A percentile compares a stretch with the other conserved stretches of the same genome.
phyloP scores from a whole-genome alignment of 2,329 filamentous ascomycete genomes.

The Coniochaeta prunicola region DNA sequence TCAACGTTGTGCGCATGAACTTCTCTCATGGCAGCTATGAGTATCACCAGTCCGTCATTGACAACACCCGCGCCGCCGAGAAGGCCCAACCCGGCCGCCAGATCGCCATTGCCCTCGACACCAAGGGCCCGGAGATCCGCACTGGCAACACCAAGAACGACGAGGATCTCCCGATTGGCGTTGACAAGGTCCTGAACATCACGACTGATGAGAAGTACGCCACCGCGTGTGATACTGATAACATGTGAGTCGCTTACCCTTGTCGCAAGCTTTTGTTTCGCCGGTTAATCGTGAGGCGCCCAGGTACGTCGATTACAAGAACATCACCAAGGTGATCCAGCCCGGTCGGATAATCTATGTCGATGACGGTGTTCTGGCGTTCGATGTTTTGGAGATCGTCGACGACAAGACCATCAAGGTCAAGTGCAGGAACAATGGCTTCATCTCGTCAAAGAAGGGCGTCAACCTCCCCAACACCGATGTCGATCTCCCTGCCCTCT shows the following conservation, averaged over 20 bases:
- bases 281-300: too few species aligned
- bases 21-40: constrained; percentile 93
- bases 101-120: constrained; percentile 87
- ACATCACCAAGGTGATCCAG: constrained; percentile 97
- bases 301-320: constrained; percentile 98
- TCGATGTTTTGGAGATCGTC: constrained; percentile 81
- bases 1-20: constrained; percentile 99
- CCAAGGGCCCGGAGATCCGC: constrained; percentile 56
- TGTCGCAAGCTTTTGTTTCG: neutral
- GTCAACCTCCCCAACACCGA: constrained; percentile 99
- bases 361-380: constrained; percentile 95
- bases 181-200: constrained; percentile 83
- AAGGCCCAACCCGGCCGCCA: constrained; percentile 71
- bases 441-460: constrained; percentile 98
- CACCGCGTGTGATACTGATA: constrained; percentile 74
- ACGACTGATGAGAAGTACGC: constrained; percentile 94
- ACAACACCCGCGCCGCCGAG: constrained; percentile 87
- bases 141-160: constrained; percentile 67
- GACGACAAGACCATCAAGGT: constrained; percentile 86
- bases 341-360: constrained; percentile 93
- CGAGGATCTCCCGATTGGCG: constrained; percentile 71
- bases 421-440: constrained; percentile 91
- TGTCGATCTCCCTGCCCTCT: constrained; percentile 93
- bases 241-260: constrained; percentile 62
- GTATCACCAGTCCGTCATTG: constrained; percentile 91